These are phyloP conservation scores for Speleostelium caveatum DNA, from an alignment of 78 protist genomes.

Conservation along the genomic window DNA sequence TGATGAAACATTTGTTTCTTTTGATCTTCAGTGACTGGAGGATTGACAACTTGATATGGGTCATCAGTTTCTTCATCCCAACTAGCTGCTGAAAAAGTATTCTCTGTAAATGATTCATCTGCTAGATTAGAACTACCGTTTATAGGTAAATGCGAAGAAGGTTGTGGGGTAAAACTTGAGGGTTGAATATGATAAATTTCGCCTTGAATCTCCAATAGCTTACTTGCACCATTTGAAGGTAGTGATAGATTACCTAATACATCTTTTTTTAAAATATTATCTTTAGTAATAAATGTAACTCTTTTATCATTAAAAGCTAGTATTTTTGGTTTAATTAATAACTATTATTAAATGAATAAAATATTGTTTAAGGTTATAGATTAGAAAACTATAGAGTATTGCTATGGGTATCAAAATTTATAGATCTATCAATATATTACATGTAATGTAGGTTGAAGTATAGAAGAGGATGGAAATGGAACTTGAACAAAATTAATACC, in stretches of 20 bases:
- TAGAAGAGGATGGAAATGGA: constrained; percentile 58
- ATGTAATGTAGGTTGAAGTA: constrained; percentile 44
- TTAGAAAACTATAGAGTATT: background rate
- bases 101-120: background rate
- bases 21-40: background rate
- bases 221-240: constrained; percentile 30
- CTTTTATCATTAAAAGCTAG: constrained; percentile 52
- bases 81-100: background rate
- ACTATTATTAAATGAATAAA: background rate
- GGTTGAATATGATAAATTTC: constrained; percentile 8
- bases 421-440: constrained; percentile 18
- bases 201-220: constrained; percentile 53
- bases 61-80: constrained; percentile 18
- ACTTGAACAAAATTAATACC: background rate
- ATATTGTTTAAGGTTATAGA: background rate
- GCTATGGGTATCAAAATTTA: background rate
- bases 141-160: too few relatives aligned
- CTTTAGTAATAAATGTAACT: constrained; percentile 13
- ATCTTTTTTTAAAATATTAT: constrained; percentile 5
- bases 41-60: background rate
- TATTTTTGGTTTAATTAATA: constrained; percentile 35
- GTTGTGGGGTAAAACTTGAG: background rate
- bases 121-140: background rate
- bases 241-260: background rate
- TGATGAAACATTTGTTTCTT: background rate